phyloP scores from a whole-genome alignment of 1,284 basidiomycete species.

The Phellopilus nigrolimitatus region DNA sequence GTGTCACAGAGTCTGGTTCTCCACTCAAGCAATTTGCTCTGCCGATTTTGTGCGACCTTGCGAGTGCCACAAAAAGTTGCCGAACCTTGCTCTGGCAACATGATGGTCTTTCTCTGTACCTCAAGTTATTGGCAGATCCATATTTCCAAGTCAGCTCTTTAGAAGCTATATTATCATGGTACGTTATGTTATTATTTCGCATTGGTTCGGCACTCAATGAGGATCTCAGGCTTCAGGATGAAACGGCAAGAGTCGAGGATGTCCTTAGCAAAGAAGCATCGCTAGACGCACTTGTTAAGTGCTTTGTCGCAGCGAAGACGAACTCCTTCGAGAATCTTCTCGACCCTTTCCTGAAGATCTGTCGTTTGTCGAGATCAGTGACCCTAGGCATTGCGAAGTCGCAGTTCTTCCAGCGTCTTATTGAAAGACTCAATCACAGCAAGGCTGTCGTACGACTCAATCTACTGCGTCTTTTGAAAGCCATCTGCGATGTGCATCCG shows the following conservation, averaged over 20 bases:
- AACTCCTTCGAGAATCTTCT: constrained; percentile 94
- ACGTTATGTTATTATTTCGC: constrained; percentile 25
- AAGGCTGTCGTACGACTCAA: constrained; percentile 90
- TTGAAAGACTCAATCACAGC: constrained; percentile 77
- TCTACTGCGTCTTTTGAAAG: constrained; percentile 79
- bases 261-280: constrained; percentile 68
- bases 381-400: constrained; percentile 77
- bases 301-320: constrained; percentile 85
- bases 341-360: constrained; percentile 88
- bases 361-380: constrained; percentile 72
- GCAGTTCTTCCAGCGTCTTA: constrained; percentile 81
- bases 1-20: constrained; percentile 81
- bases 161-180: constrained; percentile 91
- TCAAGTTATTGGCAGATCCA: constrained; percentile 82
- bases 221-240: constrained; percentile 78
- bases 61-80: constrained; percentile 89
- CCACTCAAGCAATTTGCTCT: constrained; percentile 95
- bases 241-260: constrained; percentile 90
- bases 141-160: constrained; percentile 95
- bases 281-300: constrained; percentile 70
- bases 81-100: constrained; percentile 86
- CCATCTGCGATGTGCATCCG: constrained; percentile 85
- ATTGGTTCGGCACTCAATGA: constrained; percentile 14
- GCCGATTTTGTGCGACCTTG: constrained; percentile 93
- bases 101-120: constrained; percentile 77